Conservation (phyloP, 352 stramenopile genomes). For the Poterioochromonas sp. region DNA sequence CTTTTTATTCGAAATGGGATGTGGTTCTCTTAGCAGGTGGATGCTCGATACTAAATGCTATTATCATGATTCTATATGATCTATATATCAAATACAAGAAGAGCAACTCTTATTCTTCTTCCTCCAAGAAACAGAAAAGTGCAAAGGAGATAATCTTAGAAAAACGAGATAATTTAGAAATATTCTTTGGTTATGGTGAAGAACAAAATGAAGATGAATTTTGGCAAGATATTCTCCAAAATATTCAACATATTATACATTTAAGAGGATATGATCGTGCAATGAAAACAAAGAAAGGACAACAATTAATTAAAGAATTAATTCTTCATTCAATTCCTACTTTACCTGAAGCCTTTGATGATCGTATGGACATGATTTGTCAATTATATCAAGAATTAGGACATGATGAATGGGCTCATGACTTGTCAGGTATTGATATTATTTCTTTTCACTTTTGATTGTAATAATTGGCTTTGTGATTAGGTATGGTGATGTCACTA, state of each 20-base stretch:
- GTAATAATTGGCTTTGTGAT: too few species aligned
- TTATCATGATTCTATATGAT: not conserved
- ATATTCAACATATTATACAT: not conserved
- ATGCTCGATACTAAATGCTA: not conserved
- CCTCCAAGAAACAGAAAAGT: not conserved
- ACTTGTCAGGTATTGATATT: not conserved
- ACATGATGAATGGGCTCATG: not conserved
- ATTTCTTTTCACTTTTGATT: too few species aligned
- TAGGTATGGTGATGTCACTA: too few species aligned
- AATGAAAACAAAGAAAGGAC: not conserved
- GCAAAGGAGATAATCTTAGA: not conserved
- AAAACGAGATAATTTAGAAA: not conserved
- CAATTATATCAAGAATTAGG: not conserved
- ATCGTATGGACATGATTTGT: not conserved
- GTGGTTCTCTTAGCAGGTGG: not conserved
- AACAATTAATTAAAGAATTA: not conserved
- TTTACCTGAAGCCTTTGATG: not conserved
- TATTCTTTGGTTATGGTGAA: not conserved
- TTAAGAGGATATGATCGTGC: not conserved
- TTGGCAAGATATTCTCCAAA: not conserved
- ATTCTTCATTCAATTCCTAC: not conserved
- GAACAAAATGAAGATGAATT: not conserved
- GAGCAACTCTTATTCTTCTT: too few species aligned
- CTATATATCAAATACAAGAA: not conserved
- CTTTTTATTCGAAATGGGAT: not conserved